phyloP scores from a whole-genome alignment of 495 filamentous ascomycete genomes.

The Cryomyces minteri region DNA sequence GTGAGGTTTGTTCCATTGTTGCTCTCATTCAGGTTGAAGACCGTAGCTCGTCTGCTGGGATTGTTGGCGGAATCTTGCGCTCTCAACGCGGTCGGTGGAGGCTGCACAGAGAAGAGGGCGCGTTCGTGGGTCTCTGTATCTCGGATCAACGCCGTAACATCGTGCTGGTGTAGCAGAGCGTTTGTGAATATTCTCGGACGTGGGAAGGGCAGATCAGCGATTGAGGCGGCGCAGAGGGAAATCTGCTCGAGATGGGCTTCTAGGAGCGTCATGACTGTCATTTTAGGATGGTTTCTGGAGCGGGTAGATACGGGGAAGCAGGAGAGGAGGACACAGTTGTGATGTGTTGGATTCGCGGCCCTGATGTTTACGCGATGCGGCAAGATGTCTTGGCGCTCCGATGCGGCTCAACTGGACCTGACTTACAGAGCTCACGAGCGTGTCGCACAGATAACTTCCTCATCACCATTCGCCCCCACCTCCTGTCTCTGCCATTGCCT shows the following conservation, averaged over 20 bases:
- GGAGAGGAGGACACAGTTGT: no score
- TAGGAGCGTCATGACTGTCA: constrained; percentile 43
- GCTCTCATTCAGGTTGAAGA: constrained; percentile 24
- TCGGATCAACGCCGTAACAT: constrained; percentile 86
- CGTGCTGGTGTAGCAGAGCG: constrained; percentile 66
- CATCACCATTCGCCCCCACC: no score
- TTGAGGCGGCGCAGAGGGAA: constrained; percentile 58
- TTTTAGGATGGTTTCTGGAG: no score
- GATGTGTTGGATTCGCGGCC: no score
- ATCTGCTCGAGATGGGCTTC: constrained; percentile 85
- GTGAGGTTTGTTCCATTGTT: constrained; percentile 6
- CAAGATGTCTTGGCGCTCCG: no score
- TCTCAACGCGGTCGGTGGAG: constrained; percentile 31
- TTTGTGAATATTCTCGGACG: constrained; percentile 92
- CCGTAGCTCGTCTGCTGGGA: constrained; percentile 29
- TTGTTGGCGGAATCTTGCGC: constrained; percentile 20
- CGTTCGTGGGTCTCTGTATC: constrained; percentile 93
- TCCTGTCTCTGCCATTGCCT: no score
- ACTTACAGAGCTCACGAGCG: no score
- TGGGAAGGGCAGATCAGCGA: constrained; percentile 79
- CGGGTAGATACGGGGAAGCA: no score
- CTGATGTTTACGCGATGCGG: no score
- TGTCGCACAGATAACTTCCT: no score
- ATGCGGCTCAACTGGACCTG: no score
- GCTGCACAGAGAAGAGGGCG: constrained; percentile 80